Percentiles rank a stretch among this genome's conserved stretches.
Conservation (phyloP, 148 eudicot species). For the Linanthus parryae region DNA sequence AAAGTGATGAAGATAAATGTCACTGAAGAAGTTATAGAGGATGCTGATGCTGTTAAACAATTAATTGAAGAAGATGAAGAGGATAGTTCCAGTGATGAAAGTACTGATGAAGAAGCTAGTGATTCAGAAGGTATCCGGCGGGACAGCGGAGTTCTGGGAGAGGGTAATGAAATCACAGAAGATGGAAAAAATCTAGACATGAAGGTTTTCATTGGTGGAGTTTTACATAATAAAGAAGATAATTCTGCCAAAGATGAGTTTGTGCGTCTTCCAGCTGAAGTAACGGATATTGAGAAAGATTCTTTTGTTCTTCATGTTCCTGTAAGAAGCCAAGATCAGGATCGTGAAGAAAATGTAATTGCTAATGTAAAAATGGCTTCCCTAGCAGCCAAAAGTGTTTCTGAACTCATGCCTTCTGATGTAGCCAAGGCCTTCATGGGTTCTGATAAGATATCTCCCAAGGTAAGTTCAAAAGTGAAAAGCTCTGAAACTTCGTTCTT, state of each 20-base stretch:
- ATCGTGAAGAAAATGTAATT: conserved; percentile 33
- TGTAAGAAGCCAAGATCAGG: conserved; percentile 33
- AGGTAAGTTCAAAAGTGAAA: conserved; percentile 67
- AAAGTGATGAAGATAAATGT: conserved; percentile 64
- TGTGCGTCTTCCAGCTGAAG: conserved; percentile 70
- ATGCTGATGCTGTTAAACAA: conserved; percentile 57
- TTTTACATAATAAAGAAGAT: conserved; percentile 75
- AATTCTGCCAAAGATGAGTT: conserved; percentile 56
- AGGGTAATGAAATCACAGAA: conserved; percentile 36
- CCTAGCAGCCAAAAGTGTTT: conserved; percentile 51
- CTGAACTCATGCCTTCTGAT: conserved; percentile 95
- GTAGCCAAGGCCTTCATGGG: conserved; percentile 75
- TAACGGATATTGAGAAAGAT: conserved; percentile 62
- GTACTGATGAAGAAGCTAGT: conserved; percentile 49
- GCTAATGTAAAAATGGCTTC: conserved; percentile 60
- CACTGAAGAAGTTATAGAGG: conserved; percentile 44
- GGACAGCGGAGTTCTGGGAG: conserved; percentile 39
- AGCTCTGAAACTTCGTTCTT: too few relatives aligned
- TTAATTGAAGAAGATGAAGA: conserved; percentile 45
- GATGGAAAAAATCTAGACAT: conserved; percentile 58
- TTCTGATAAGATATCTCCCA: conserved; percentile 61
- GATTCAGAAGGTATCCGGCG: conserved; percentile 35
- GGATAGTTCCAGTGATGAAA: conserved; percentile 24
- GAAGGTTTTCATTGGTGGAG: conserved; percentile 86
- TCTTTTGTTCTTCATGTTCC: conserved; percentile 80